Evolutionary conservation across 2,329 filamentous ascomycete species (phyloP).

Genomic region (Talaromyces verruculosus): DNA sequence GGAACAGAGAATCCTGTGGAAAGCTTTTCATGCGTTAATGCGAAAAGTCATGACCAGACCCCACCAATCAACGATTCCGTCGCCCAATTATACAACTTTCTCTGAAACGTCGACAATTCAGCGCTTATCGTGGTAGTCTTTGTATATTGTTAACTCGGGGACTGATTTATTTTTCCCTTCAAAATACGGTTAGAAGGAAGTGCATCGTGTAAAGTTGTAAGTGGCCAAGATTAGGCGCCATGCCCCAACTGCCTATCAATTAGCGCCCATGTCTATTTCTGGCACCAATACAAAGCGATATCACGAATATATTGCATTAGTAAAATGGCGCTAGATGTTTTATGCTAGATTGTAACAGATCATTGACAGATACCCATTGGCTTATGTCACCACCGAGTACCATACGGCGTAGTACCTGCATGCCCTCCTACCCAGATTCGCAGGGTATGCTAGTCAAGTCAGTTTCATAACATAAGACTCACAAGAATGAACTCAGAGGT

Average conservation of each 20-base stretch:
- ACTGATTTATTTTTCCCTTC: not conserved
- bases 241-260: not conserved
- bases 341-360: too few species aligned
- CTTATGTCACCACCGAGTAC: not conserved
- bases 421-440: too few species aligned
- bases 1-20: not conserved
- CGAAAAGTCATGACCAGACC: not conserved
- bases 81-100: not conserved
- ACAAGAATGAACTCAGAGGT: not conserved
- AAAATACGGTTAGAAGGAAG: not conserved
- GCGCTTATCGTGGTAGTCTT: not conserved
- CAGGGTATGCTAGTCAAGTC: not conserved
- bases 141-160: too few species aligned
- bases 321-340: not conserved
- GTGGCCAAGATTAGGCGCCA: not conserved
- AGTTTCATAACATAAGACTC: not conserved
- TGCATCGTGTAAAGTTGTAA: not conserved
- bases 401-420: not conserved
- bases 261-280: not conserved
- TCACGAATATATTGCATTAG: not conserved
- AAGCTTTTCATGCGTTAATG: not conserved
- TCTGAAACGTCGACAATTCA: not conserved
- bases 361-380: not conserved
- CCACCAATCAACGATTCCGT: not conserved
- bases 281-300: not conserved